phyloP scores from a whole-genome alignment of 2,329 filamentous ascomycete species.

The Aureobasidium sp. region DNA sequence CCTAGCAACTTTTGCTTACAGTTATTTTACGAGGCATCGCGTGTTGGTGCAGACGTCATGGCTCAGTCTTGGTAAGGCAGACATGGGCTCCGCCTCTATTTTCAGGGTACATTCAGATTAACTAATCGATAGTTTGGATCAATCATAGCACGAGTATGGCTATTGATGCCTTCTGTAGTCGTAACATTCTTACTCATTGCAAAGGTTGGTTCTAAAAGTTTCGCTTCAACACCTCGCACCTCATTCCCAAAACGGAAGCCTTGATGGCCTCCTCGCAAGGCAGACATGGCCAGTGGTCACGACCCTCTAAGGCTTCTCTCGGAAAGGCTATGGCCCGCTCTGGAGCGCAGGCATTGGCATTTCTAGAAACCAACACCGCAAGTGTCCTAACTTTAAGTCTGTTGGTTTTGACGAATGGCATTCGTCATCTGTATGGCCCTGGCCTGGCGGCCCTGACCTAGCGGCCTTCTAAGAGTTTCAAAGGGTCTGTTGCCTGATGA shows the following conservation, averaged over 20 bases:
- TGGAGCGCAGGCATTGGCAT: slow-evolving; percentile 4
- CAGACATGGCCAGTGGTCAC: slow-evolving; percentile 8
- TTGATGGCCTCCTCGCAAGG: not conserved
- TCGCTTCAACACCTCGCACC: not conserved
- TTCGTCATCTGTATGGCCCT: slow-evolving; percentile 7
- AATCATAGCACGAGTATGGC: not conserved
- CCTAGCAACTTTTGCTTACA: slow-evolving; percentile 5
- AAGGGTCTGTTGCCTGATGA: slow-evolving; percentile 10
- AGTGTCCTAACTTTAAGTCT: slow-evolving; percentile 4
- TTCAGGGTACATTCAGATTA: not conserved
- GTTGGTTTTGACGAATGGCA: slow-evolving; percentile 3
- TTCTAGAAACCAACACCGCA: slow-evolving; percentile 11
- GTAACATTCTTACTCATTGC: not conserved
- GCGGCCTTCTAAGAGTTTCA: not conserved
- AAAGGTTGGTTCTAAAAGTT: not conserved
- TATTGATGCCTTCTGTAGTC: not conserved
- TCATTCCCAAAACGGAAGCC: slow-evolving; percentile 2
- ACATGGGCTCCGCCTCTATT: slow-evolving; percentile 8
- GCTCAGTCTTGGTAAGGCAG: slow-evolving; percentile 12
- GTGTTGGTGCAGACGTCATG: slow-evolving; percentile 10
- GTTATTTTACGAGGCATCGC: not conserved
- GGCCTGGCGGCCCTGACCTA: slow-evolving; percentile 2
- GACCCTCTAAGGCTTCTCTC: not conserved
- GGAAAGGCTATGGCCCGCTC: not conserved
- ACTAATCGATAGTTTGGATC: not conserved